A percentile compares a stretch with the other conserved stretches of the same genome.
These are phyloP conservation scores for Cairneyella variabilis DNA, from an alignment of 495 filamentous ascomycete genomes.

Conservation along the genomic window DNA sequence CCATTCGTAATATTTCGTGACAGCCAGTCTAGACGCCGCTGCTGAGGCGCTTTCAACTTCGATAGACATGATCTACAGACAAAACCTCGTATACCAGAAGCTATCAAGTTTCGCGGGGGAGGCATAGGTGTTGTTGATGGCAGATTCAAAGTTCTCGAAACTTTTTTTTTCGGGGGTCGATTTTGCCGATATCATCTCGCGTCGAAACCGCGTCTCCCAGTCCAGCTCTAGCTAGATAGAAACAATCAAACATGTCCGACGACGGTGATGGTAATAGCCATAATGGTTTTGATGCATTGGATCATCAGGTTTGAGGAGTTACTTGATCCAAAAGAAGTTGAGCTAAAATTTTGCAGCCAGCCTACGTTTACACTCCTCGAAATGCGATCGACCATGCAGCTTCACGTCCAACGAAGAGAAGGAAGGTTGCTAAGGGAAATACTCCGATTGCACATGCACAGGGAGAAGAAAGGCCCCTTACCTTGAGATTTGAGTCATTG, in stretches of 20 bases:
- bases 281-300: conserved; percentile 19
- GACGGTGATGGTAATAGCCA: conserved; percentile 16
- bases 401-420: conserved; percentile 60
- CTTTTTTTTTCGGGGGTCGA: conserved; percentile 16
- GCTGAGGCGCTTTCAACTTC: conserved; percentile 21
- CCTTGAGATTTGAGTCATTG: conserved; percentile 50
- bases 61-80: conserved; percentile 35
- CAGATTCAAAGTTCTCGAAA: neutral
- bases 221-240: neutral
- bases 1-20: conserved; percentile 7
- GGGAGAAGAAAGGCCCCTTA: conserved; percentile 18
- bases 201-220: conserved; percentile 3
- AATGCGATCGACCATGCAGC: conserved; percentile 26
- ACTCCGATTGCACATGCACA: neutral
- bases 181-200: conserved; percentile 3
- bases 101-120: conserved; percentile 28
- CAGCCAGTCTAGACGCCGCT: conserved; percentile 10
- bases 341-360: conserved; percentile 42
- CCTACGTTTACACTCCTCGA: conserved; percentile 65
- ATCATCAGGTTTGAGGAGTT: conserved; percentile 22
- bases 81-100: conserved; percentile 28
- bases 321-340: conserved; percentile 5
- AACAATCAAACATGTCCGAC: conserved; percentile 19
- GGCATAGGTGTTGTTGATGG: conserved; percentile 30
- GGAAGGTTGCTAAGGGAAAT: conserved; percentile 45